Evolutionary conservation across 441 rosid species (phyloP).

Genomic region (Populus trichocarpa): DNA sequence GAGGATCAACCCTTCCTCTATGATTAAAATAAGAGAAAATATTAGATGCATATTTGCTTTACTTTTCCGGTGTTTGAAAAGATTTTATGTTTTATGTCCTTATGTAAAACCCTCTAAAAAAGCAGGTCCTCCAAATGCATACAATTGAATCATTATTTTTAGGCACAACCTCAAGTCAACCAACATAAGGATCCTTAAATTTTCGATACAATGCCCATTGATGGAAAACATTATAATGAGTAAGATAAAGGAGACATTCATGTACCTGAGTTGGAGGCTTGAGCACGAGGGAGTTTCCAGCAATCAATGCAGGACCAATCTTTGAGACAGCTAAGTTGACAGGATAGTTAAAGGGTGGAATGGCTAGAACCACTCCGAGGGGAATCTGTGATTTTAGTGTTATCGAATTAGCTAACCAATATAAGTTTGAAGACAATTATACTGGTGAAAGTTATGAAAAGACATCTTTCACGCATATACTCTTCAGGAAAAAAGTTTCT

Average conservation of each 20-base stretch:
- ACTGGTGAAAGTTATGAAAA: not conserved
- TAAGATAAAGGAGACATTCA: not conserved
- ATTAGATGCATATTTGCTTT: not conserved
- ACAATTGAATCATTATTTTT: not conserved
- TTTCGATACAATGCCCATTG: not conserved
- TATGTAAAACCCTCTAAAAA: not conserved
- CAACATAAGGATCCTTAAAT: not conserved
- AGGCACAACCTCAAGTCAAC: not conserved
- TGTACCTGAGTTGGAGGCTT: constrained; percentile 98
- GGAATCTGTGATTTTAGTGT: constrained; percentile 52
- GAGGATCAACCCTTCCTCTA: not conserved
- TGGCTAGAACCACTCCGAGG: constrained; percentile 83
- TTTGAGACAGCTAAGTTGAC: constrained; percentile 96
- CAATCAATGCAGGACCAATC: constrained; percentile 87
- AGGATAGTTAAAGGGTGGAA: constrained; percentile 97
- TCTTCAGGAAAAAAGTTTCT: not conserved
- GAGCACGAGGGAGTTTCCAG: constrained; percentile 91
- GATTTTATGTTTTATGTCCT: not conserved
- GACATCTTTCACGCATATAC: not conserved
- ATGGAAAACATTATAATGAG: not conserved
- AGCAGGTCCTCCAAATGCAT: not conserved
- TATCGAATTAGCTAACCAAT: not conserved
- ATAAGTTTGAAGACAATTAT: not conserved
- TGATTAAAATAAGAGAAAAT: not conserved
- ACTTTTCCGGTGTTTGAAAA: not conserved